Evolutionary conservation across 192 early-diverging fungal genomes (phyloP).

Genomic region (Radiomyces spectabilis): DNA sequence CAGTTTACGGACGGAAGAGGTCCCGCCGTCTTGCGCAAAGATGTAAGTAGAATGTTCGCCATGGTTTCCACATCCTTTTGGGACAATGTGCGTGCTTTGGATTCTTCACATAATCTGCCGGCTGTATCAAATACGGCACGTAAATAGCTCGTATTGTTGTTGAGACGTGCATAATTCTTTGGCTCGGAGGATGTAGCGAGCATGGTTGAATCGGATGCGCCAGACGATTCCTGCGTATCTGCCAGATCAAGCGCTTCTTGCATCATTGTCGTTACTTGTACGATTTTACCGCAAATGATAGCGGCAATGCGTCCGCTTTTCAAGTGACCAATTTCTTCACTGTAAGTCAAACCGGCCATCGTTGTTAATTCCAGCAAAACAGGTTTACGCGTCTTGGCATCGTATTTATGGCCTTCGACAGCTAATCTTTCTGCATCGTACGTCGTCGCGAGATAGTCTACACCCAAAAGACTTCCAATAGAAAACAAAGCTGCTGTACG

Average conservation of each 20-base stretch:
- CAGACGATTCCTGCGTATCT: neutral
- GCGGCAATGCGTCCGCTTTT: conserved; percentile 43
- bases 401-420: conserved; percentile 1
- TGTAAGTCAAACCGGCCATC: conserved; percentile 13
- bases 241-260: conserved; percentile 1
- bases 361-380: conserved; percentile 9
- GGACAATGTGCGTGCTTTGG: conserved; percentile 4
- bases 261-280: conserved; percentile 14
- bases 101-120: conserved; percentile 14
- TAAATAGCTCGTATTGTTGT: conserved; percentile 39
- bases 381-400: neutral
- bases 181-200: conserved; percentile 34
- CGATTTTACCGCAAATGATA: conserved; percentile 31
- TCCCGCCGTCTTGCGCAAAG: conserved; percentile 21
- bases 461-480: conserved; percentile 20
- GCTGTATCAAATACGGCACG: conserved; percentile 38
- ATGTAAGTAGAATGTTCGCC: conserved; percentile 18
- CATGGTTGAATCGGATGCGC: neutral
- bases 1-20: conserved; percentile 49
- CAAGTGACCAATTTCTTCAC: conserved; percentile 20
- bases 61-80: conserved; percentile 2
- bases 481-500: conserved; percentile 17
- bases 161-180: conserved; percentile 38
- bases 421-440: neutral
- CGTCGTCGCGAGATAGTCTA: conserved; percentile 5